Conservation (phyloP, 192 early-diverging fungal species). For the Dispira simplex region DNA sequence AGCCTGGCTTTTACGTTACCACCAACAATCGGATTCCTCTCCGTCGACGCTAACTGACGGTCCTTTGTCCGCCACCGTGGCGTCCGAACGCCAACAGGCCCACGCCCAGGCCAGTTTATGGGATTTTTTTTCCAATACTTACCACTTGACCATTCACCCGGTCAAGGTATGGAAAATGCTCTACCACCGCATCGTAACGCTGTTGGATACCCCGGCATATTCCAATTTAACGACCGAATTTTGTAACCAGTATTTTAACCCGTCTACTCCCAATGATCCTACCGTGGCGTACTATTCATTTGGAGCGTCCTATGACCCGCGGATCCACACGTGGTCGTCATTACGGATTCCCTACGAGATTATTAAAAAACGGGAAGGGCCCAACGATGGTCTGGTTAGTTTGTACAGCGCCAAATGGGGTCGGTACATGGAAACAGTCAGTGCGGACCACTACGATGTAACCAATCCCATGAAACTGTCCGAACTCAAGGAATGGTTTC, state of each 20-base stretch:
- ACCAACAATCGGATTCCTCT: constrained; percentile 12
- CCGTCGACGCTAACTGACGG: constrained; percentile 12
- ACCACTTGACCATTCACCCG: constrained; percentile 13
- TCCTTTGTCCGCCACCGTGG: constrained; percentile 19
- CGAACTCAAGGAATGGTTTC: background rate
- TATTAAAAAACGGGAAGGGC: constrained; percentile 61
- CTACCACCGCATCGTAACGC: constrained; percentile 40
- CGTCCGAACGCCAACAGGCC: constrained; percentile 19
- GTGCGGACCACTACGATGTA: constrained; percentile 85
- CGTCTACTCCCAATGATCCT: constrained; percentile 61
- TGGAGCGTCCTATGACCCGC: constrained; percentile 52
- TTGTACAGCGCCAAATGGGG: constrained; percentile 79
- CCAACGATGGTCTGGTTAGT: constrained; percentile 88
- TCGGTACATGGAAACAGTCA: constrained; percentile 59
- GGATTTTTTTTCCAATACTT: constrained; percentile 9
- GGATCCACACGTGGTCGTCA: constrained; percentile 48
- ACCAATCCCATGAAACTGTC: constrained; percentile 18
- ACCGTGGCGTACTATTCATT: constrained; percentile 68
- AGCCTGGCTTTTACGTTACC: constrained; percentile 3
- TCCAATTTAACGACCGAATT: constrained; percentile 81
- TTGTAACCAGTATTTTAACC: constrained; percentile 75
- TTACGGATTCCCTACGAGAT: constrained; percentile 66
- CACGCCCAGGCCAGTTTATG: constrained; percentile 10
- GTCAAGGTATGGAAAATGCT: constrained; percentile 21
- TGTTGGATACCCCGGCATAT: constrained; percentile 80